These are phyloP conservation scores for Acanthamoeba divionensis DNA, from an alignment of 208 protist species.

Conservation along the genomic window DNA sequence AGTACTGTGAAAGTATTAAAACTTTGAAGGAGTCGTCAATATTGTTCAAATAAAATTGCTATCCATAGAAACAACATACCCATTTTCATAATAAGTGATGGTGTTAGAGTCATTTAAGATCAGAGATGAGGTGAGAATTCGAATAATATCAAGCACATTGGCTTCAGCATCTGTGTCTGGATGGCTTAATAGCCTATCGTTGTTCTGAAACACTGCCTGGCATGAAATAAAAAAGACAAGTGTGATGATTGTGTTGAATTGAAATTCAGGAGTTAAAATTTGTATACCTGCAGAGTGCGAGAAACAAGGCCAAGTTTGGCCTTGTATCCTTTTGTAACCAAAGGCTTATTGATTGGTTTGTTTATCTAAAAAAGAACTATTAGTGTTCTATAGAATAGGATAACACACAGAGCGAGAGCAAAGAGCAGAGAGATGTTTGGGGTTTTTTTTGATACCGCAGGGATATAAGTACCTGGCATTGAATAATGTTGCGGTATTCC, in stretches of 20 bases:
- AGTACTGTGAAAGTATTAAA: conserved; percentile 24
- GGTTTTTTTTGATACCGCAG: not conserved
- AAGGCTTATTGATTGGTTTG: conserved; percentile 27
- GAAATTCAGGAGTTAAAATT: not conserved
- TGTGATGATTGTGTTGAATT: not conserved
- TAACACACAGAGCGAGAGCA: not conserved
- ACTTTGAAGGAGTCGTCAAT: no score
- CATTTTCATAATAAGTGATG: not conserved
- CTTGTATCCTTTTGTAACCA: not conserved
- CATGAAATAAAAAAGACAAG: not conserved
- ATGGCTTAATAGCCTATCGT: no score
- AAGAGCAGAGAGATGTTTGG: not conserved
- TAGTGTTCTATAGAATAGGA: not conserved
- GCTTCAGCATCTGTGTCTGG: not conserved
- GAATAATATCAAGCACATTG: not conserved
- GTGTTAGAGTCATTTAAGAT: not conserved
- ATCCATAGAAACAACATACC: not conserved
- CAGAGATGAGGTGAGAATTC: not conserved
- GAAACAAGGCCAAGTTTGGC: not conserved
- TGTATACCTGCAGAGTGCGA: not conserved
- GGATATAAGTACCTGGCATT: not conserved
- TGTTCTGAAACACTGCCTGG: no score
- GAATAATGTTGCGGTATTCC: not conserved
- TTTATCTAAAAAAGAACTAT: not conserved
- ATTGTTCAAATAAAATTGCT: no score